A percentile compares a stretch with the other conserved stretches of the same genome.
Conservation (phyloP, 73 alveolate genomes). For the Paramecium sexaurelia region DNA sequence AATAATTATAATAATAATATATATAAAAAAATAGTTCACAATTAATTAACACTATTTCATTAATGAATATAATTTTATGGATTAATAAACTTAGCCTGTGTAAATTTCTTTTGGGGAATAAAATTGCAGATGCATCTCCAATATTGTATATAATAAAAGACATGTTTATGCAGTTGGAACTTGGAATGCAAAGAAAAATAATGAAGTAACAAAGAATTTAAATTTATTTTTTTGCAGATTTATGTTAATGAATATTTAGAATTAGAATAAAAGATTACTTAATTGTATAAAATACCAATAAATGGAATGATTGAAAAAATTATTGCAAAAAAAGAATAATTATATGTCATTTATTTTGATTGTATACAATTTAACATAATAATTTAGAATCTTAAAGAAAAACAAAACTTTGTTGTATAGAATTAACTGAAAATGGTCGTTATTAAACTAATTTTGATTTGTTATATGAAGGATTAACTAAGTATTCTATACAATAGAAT, state of each 20-base stretch:
- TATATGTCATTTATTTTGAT: constrained; percentile 13
- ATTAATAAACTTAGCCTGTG: constrained; percentile 3
- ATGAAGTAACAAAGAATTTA: not conserved
- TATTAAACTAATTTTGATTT: not conserved
- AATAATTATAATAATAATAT: constrained; percentile 7
- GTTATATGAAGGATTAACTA: constrained; percentile 26
- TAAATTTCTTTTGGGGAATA: not conserved
- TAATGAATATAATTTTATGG: constrained; percentile 30
- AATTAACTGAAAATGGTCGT: not conserved
- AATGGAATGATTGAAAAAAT: constrained; percentile 1
- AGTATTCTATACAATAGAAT: not conserved
- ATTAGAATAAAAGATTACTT: not conserved
- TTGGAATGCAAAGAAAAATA: not conserved
- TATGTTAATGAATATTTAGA: constrained; percentile 31
- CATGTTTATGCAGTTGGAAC: constrained; percentile 38
- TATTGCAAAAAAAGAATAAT: not conserved
- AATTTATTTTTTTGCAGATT: not conserved
- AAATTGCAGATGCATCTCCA: not conserved
- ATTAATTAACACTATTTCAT: not conserved
- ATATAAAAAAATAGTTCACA: not conserved
- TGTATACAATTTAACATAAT: not conserved
- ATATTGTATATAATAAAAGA: not conserved
- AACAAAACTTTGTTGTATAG: not conserved
- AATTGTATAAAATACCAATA: not conserved
- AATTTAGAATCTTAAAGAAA: not conserved